These are phyloP conservation scores for Wickerhamiella alocasiicola DNA, from an alignment of 805 yeast genomes.

Conservation along the genomic window DNA sequence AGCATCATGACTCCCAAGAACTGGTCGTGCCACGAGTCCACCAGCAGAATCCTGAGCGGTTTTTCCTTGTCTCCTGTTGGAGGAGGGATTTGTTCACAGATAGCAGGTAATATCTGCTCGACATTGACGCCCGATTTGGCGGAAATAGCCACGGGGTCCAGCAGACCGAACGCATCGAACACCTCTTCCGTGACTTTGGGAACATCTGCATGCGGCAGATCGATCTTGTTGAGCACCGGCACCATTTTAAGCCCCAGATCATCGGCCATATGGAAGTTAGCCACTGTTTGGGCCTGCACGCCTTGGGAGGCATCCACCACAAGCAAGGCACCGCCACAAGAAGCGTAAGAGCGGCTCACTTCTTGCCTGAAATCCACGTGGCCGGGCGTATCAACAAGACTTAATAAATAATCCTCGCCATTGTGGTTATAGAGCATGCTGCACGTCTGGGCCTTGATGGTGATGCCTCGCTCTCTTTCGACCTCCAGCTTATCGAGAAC, in stretches of 20 bases:
- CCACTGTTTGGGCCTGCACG: slow-evolving; percentile 97
- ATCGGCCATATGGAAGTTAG: slow-evolving; percentile 83
- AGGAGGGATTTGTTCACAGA: slow-evolving; percentile 67
- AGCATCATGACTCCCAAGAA: slow-evolving; percentile 83
- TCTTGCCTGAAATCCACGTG: slow-evolving; percentile 94
- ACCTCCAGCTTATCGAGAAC: slow-evolving; percentile 87
- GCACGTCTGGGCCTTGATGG: slow-evolving; percentile 95
- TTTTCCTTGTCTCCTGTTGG: slow-evolving; percentile 45
- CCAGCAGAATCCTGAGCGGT: slow-evolving; percentile 64
- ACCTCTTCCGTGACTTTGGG: slow-evolving; percentile 72
- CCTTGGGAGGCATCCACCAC: slow-evolving; percentile 94
- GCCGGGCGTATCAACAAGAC: slow-evolving; percentile 94
- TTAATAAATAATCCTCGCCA: slow-evolving; percentile 66
- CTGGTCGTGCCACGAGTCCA: slow-evolving; percentile 96
- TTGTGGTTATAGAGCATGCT: slow-evolving; percentile 70
- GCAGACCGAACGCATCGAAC: slow-evolving; percentile 61
- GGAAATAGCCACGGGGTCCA: slow-evolving; percentile 65
- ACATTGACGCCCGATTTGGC: slow-evolving; percentile 87
- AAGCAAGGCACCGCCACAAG: slow-evolving; percentile 87
- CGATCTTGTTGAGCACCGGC: slow-evolving; percentile 88
- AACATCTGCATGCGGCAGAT: slow-evolving; percentile 76
- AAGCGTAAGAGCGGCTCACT: slow-evolving; percentile 86
- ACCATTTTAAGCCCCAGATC: slow-evolving; percentile 68
- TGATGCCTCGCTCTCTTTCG: slow-evolving; percentile 91
- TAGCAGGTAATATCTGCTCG: slow-evolving; percentile 63